phyloP scores from a whole-genome alignment of 768 basidiomycete species.

The Infundibulicybe gibba region DNA sequence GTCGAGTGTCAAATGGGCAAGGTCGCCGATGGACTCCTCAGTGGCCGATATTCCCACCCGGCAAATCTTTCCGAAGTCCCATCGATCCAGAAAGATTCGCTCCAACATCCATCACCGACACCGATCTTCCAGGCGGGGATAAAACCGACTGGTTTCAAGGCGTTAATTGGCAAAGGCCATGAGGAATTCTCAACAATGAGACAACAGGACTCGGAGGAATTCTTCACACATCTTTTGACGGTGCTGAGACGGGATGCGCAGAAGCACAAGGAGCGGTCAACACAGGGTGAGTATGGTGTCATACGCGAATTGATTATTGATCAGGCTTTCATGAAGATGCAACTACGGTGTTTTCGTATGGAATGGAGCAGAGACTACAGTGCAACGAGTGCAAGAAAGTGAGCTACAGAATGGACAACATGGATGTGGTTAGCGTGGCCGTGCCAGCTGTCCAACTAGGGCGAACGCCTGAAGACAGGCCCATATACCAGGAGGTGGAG shows the following conservation, averaged over 20 bases:
- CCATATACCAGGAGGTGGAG: slow-evolving; percentile 56
- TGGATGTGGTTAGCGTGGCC: slow-evolving; percentile 76
- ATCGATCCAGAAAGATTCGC: not conserved
- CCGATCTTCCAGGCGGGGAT: slow-evolving; percentile 83
- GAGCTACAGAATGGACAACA: slow-evolving; percentile 72
- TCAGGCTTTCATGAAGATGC: slow-evolving; percentile 41
- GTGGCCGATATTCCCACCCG: slow-evolving; percentile 83
- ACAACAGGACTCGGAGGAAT: slow-evolving; percentile 97
- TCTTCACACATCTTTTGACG: slow-evolving; percentile 78
- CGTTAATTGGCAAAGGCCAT: slow-evolving; percentile 88
- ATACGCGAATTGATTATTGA: not conserved
- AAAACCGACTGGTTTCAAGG: slow-evolving; percentile 80
- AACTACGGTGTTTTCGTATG: slow-evolving; percentile 76
- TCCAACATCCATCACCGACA: slow-evolving; percentile 26
- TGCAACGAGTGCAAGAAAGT: slow-evolving; percentile 79
- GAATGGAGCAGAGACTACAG: slow-evolving; percentile 82
- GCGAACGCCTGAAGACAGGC: slow-evolving; percentile 58
- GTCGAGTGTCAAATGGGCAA: slow-evolving; percentile 96
- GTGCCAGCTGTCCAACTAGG: slow-evolving; percentile 65
- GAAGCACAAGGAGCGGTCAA: slow-evolving; percentile 37
- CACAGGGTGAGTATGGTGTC: slow-evolving; percentile 17
- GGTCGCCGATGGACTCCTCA: slow-evolving; percentile 87
- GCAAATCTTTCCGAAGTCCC: slow-evolving; percentile 26
- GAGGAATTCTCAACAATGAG: slow-evolving; percentile 94
- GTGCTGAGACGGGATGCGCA: slow-evolving; percentile 65